phyloP scores from a whole-genome alignment of 352 stramenopile species.

The Phytophthora ramorum region DNA sequence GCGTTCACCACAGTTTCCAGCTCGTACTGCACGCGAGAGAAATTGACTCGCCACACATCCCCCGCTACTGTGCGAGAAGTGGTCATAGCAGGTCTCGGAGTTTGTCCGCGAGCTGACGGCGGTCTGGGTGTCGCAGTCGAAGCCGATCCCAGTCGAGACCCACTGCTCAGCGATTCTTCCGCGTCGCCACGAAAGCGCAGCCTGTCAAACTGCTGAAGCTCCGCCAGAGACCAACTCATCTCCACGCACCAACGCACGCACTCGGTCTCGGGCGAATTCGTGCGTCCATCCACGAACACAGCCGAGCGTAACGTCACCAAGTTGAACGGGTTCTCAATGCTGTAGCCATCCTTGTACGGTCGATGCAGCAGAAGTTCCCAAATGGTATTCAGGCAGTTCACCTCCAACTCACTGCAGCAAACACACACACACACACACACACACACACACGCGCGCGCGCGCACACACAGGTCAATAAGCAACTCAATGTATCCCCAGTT shows the following conservation, averaged over 20 bases:
- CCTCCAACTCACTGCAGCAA: slow-evolving; percentile 81
- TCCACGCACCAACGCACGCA: slow-evolving; percentile 88
- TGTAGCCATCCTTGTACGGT: slow-evolving; percentile 90
- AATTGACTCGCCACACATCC: slow-evolving; percentile 90
- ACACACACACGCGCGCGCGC: no score
- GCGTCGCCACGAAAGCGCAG: slow-evolving; percentile 33
- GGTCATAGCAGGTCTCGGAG: slow-evolving; percentile 21
- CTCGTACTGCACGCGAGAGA: slow-evolving; percentile 89
- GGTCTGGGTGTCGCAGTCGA: slow-evolving; percentile 27
- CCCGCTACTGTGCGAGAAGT: slow-evolving; percentile 32
- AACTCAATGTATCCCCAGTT: neutral
- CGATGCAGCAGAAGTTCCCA: slow-evolving; percentile 91
- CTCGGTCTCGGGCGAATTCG: slow-evolving; percentile 70
- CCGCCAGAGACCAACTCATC: slow-evolving; percentile 71
- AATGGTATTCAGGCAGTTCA: slow-evolving; percentile 93
- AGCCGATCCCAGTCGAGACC: neutral
- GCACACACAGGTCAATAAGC: no score
- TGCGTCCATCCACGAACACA: slow-evolving; percentile 67
- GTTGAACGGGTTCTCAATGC: slow-evolving; percentile 80
- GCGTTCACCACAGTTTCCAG: slow-evolving; percentile 51
- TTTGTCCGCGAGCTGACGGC: slow-evolving; percentile 9
- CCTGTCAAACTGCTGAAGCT: slow-evolving; percentile 71
- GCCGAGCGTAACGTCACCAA: slow-evolving; percentile 53
- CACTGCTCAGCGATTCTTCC: slow-evolving; percentile 1
- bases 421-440: no score